A percentile compares a stretch with the other conserved stretches of the same genome.
Evolutionary conservation across 2,329 filamentous ascomycete genomes (phyloP).

Genomic region (Beauveria pseudobassiana): DNA sequence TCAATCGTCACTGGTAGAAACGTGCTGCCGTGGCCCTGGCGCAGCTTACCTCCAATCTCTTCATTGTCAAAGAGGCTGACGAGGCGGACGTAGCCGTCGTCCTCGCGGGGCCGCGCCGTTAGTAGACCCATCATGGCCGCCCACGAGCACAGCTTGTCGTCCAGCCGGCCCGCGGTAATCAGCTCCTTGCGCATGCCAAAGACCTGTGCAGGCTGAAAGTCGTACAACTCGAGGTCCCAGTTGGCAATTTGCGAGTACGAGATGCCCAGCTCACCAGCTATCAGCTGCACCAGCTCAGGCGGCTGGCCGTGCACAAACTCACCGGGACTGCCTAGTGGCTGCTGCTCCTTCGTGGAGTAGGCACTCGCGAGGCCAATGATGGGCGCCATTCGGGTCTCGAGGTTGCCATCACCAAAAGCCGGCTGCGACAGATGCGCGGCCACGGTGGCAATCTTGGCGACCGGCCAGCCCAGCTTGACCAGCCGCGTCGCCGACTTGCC

Average conservation of each 20-base stretch:
- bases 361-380: conserved; percentile 86
- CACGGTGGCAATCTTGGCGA: conserved; percentile 87
- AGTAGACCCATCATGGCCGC: conserved; percentile 79
- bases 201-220: conserved; percentile 75
- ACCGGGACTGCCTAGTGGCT: conserved; percentile 49
- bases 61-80: conserved; percentile 96
- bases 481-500: conserved; percentile 75
- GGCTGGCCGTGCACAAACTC: conserved; percentile 80
- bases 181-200: conserved; percentile 86
- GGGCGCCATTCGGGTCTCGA: conserved; percentile 88
- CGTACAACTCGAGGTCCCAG: conserved; percentile 96
- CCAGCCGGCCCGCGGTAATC: conserved; percentile 89
- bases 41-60: conserved; percentile 84
- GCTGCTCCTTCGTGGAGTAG: conserved; percentile 32
- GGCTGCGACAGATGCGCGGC: conserved; percentile 56
- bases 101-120: conserved; percentile 49
- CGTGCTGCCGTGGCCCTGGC: conserved; percentile 84
- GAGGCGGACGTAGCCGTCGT: conserved; percentile 70
- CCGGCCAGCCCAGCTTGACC: conserved; percentile 89
- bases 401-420: conserved; percentile 67
- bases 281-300: conserved; percentile 73
- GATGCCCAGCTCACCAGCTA: conserved; percentile 69
- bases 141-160: conserved; percentile 97
- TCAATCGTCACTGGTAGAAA: conserved; percentile 77
- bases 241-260: conserved; percentile 73